Conservation (phyloP, 306 rosid genomes). For the Pyrus bretschneideri region DNA sequence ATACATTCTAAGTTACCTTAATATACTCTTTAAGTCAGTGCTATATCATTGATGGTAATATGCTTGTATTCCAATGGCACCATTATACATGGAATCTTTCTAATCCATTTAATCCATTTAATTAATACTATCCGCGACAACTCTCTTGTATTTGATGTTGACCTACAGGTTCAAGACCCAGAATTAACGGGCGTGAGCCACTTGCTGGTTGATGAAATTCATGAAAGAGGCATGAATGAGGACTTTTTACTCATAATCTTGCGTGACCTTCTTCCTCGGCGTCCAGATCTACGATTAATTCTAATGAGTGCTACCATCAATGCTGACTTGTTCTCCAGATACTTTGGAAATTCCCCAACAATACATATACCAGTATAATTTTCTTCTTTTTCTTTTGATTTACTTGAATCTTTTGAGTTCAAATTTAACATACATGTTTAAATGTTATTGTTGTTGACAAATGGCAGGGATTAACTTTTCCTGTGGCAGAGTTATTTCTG, state of each 20-base stretch:
- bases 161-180: slow-evolving; percentile 82
- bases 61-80: background rate
- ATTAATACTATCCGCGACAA: slow-evolving; percentile 3
- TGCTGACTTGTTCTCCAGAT: slow-evolving; percentile 86
- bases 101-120: slow-evolving; percentile 14
- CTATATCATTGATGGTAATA: background rate
- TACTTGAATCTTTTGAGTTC: background rate
- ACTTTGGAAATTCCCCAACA: slow-evolving; percentile 74
- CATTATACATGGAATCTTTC: slow-evolving; percentile 11
- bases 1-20: background rate
- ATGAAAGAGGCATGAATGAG: slow-evolving; percentile 99
- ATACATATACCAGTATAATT: slow-evolving; percentile 70
- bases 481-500: slow-evolving; percentile 73
- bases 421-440: slow-evolving; percentile 6
- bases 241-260: slow-evolving; percentile 80
- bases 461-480: slow-evolving; percentile 79
- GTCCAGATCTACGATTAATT: slow-evolving; percentile 88
- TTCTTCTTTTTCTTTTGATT: background rate
- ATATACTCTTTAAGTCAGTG: background rate
- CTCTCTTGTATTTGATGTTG: slow-evolving; percentile 22
- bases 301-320: slow-evolving; percentile 97
- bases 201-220: slow-evolving; percentile 95
- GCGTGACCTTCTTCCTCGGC: slow-evolving; percentile 87
- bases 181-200: slow-evolving; percentile 75
- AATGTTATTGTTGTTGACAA: slow-evolving; percentile 1